Evolutionary conservation across 306 rosid species (phyloP).

Genomic region (Gastrolobium villosum): DNA sequence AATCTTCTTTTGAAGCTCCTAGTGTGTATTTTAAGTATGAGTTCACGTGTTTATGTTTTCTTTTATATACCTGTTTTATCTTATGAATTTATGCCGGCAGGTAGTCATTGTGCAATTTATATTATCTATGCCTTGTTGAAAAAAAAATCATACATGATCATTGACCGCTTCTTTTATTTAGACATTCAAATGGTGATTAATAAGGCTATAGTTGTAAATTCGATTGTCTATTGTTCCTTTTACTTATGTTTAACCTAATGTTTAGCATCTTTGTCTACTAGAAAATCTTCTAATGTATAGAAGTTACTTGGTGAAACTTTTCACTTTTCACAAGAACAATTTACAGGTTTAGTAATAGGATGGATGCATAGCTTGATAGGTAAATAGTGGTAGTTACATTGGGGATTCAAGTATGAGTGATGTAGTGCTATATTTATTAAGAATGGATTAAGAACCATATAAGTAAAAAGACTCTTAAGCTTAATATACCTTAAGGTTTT

Average conservation of each 20-base stretch:
- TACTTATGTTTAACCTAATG: slow-evolving; percentile 4
- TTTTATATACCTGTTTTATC: neutral
- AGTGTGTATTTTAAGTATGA: neutral
- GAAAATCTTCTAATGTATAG: neutral
- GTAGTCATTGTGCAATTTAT: neutral
- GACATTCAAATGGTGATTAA: neutral
- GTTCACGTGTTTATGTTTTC: neutral
- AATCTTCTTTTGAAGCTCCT: slow-evolving; percentile 7
- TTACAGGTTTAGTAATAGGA: neutral
- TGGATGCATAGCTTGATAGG: neutral
- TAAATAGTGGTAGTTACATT: neutral
- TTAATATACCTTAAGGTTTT: no score
- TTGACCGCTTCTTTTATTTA: neutral
- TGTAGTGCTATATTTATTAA: no score
- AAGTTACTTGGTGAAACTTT: neutral
- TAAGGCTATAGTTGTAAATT: neutral
- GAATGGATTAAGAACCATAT: no score
- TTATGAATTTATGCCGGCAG: neutral
- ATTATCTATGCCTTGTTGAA: neutral
- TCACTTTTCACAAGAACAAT: neutral
- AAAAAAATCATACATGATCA: neutral
- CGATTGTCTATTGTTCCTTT: neutral
- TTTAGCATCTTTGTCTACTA: neutral
- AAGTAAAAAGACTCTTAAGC: no score
- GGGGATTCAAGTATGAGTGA: no score